A percentile compares a stretch with the other conserved stretches of the same genome.
Conservation (phyloP, 345 rosid genomes). For the Rhodamnia rubescens region DNA sequence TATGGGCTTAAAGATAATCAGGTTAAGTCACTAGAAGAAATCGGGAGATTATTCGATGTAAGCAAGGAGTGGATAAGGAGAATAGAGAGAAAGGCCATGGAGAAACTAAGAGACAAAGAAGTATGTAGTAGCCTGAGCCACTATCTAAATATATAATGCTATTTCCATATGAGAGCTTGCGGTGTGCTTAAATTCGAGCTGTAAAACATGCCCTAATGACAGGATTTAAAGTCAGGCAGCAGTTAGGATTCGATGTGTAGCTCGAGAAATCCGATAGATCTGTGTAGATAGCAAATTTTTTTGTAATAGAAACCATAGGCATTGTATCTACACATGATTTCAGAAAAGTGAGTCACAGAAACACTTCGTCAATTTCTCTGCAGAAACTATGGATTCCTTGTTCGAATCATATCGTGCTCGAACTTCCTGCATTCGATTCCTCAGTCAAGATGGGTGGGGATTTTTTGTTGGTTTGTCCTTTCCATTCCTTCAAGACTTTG, state of each 20-base stretch:
- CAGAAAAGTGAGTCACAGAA: background rate
- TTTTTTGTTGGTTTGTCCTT: background rate
- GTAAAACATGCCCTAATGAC: background rate
- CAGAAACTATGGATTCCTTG: background rate
- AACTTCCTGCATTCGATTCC: background rate
- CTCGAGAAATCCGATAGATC: background rate
- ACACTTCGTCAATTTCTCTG: background rate
- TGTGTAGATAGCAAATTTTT: background rate
- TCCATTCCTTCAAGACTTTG: background rate
- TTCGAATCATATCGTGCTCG: background rate
- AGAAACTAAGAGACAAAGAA: slow-evolving; percentile 37
- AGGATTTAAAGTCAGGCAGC: background rate
- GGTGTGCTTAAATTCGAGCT: background rate
- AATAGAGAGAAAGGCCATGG: slow-evolving; percentile 55
- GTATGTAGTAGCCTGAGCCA: slow-evolving; percentile 26
- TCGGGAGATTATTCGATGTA: slow-evolving; percentile 46
- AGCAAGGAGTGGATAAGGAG: slow-evolving; percentile 87
- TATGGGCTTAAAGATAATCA: slow-evolving; percentile 42
- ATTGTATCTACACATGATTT: background rate
- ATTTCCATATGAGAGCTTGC: background rate
- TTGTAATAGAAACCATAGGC: background rate
- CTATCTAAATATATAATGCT: slow-evolving; percentile 11
- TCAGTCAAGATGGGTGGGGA: background rate
- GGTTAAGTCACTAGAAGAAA: slow-evolving; percentile 67
- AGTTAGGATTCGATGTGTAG: background rate